Evolutionary conservation across 192 early-diverging fungal genomes (phyloP), one percentile per base, ranked within the genome.

Genomic region (Jimgerdemannia flammicorona): DNA sequence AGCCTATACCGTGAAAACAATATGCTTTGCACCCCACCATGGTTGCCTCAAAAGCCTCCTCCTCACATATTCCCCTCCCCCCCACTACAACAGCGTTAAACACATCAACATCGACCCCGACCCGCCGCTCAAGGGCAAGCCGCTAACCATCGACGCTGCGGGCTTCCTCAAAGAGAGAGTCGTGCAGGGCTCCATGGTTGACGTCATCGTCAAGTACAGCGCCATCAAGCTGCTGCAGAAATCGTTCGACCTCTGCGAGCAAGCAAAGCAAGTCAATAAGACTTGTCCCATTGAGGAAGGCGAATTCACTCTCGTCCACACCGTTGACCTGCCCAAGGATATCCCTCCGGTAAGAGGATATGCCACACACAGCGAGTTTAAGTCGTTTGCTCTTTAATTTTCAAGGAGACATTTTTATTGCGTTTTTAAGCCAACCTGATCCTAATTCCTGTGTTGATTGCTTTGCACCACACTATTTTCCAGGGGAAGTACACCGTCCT

Each of bases 401-500:
- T n/a, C n/a, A n/a, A n/a, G n/a, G n/a, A n/a, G n/a, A n/a, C n/a
- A n/a, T n/a, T n/a, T n/a, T n/a, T n/a, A n/a, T n/a, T n/a, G n/a
- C n/a, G n/a, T n/a, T n/a, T n/a, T n/a, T n/a, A n/a, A 3, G 70
- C 43, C 39, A 40, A 63, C 65, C 43, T 14, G 68, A 43, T 67
- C 3, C n/a, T 59, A 20, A 3, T 6, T 43, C 66, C 9, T 29
- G 14, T 39, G n/a, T n/a, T n/a, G 43, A 43, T 20, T 4, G 44
- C 43, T 8, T 68, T 72, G 69, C 40, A 71, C 67, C 39, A 42
- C 17, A 18, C 69, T 74, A 75, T 66, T 69, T 66, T 71, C 39
- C 74, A 89, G 88, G 88, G 88, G 72, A 86, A 82, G 68, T 89
- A 86, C 73, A 77, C 72, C 42, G 88, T 85, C 41, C 80, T 85